Evolutionary conservation across 306 rosid genomes (phyloP), one percentile per base, ranked within the genome.

Genomic region (Vicia villosa): DNA sequence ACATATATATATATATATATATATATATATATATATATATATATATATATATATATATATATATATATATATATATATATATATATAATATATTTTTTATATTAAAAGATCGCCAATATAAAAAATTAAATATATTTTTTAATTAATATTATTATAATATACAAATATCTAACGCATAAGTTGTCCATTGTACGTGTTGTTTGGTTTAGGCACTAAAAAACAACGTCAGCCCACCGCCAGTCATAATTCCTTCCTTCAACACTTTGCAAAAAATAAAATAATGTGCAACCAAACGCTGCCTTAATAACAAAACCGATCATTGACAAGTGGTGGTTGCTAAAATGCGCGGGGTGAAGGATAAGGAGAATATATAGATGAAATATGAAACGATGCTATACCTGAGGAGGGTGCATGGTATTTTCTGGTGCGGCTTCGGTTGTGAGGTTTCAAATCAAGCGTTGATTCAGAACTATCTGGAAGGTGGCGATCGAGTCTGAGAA

Each of bases 381-480:
- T 22, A 10, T 0, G 22, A 0, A 19, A 38, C 17, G 14, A 72
- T 65, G 69, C 3, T 19, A 69, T 77, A 91, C 97, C 96, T 43
- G 88, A 54, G 45, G 88, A 54, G 45, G 42, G 54, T 61, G 76
- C 36, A 68, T 24, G 74, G 42, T 49, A 70, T 28, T 80, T 72
- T 41, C 56, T 76, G 68, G 69, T 41, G 60, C 46, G 11, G 13
- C 66, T 42, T 10, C 41, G 77, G 4, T 36, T 5, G 4, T 41
- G 40, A 0, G 52, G 68, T 72, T 81, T 79, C 51, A 43, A 83
- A 85, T 93, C 93, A 47, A 80, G 63, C 32, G 96, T 93, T 20
- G 96, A 88, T 8, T 90, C 98, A 1, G 88, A 84, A 13, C 76
- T 55, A 70, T 88, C 96, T 2, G 96, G 90, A 62, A 85, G 42